These are phyloP conservation scores for Aspergillus fischeri DNA, from an alignment of 2,329 filamentous ascomycete species.

Conservation along the genomic window DNA sequence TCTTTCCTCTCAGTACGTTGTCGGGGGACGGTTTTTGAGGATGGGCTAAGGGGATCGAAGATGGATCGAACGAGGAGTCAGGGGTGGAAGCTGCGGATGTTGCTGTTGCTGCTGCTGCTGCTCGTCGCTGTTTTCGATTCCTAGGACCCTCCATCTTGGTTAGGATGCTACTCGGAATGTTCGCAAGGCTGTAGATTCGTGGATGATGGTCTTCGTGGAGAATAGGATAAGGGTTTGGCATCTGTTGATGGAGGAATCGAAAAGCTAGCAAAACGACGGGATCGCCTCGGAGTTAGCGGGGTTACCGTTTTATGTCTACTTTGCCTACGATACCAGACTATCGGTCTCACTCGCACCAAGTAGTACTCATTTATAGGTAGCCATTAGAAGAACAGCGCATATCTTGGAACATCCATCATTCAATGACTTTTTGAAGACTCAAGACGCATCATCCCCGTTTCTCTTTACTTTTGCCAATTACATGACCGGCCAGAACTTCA, in stretches of 20 bases:
- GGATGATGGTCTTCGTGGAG: not conserved
- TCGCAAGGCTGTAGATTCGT: not conserved
- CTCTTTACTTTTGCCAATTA: not conserved
- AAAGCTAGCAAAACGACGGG: constrained; percentile 2
- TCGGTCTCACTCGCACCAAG: not conserved
- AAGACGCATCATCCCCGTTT: not conserved
- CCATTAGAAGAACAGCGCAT: not conserved
- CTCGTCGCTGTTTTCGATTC: constrained; percentile 41
- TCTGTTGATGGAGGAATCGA: constrained; percentile 3
- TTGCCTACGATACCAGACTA: not conserved
- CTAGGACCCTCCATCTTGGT: constrained; percentile 24
- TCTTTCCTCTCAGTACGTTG: constrained; percentile 26
- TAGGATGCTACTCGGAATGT: not conserved
- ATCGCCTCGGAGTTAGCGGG: constrained; percentile 15
- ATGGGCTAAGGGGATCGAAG: constrained; percentile 32
- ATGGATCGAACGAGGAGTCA: constrained; percentile 22
- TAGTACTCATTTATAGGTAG: too few species aligned
- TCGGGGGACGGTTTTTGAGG: constrained; percentile 17
- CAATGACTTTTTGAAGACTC: not conserved
- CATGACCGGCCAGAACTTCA: not conserved
- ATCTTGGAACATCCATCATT: not conserved
- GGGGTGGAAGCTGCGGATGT: constrained; percentile 8
- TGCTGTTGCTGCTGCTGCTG: constrained; percentile 22
- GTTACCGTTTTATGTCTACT: constrained; percentile 1
- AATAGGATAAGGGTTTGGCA: not conserved